Evolutionary conservation across 176 grass and related monocot genomes (phyloP).

Genomic region (Zoysia pacifica): DNA sequence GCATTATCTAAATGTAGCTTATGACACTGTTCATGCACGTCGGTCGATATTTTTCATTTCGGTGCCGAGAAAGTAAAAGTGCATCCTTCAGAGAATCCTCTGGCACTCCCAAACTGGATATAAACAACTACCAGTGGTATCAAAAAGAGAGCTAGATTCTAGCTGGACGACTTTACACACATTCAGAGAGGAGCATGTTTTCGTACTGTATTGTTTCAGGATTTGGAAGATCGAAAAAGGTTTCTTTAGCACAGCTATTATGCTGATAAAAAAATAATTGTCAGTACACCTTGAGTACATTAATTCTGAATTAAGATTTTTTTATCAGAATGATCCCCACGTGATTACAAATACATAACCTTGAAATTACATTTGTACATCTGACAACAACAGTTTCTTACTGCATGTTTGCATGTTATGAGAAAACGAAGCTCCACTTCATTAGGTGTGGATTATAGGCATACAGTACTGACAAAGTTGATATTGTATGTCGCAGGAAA

Average conservation of each 20-base stretch:
- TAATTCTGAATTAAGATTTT: not conserved
- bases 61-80: slow-evolving; percentile 1
- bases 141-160: slow-evolving; percentile 9
- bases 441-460: too few relatives aligned
- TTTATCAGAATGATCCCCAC: not conserved
- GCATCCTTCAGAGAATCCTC: not conserved
- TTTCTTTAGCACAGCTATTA: not conserved
- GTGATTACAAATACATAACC: not conserved
- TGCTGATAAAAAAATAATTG: not conserved
- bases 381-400: not conserved
- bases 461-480: not conserved
- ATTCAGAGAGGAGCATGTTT: not conserved
- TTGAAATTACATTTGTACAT: not conserved
- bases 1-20: not conserved
- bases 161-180: not conserved
- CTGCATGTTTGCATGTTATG: too few relatives aligned
- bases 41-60: slow-evolving; percentile 10
- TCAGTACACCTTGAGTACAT: not conserved
- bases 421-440: too few relatives aligned
- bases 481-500: slow-evolving; percentile 58
- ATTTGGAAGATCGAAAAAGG: not conserved
- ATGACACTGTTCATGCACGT: not conserved
- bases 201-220: not conserved
- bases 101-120: not conserved
- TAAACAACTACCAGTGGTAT: not conserved